phyloP scores from a whole-genome alignment of 305 asterid species.

The Andrographis paniculata region DNA sequence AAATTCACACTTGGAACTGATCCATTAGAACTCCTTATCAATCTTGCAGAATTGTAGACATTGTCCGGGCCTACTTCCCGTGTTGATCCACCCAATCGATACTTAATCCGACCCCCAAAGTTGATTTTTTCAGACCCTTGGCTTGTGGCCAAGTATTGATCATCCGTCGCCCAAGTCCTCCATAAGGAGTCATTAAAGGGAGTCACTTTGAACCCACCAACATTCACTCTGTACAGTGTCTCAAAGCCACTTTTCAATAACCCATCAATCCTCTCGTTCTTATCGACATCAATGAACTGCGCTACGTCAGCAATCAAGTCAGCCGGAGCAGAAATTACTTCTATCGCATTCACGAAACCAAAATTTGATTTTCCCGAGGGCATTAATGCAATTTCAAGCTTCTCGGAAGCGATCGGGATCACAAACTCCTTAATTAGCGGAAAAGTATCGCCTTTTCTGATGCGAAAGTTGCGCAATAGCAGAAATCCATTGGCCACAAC shows the following conservation, averaged over 20 bases:
- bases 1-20: conserved; percentile 39
- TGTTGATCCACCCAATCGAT: conserved; percentile 63
- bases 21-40: conserved; percentile 41
- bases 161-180: conserved; percentile 89
- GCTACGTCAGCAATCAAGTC: conserved; percentile 74
- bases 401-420: conserved; percentile 40
- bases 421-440: conserved; percentile 59
- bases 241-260: conserved; percentile 60
- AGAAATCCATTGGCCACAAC: conserved; percentile 70
- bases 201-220: conserved; percentile 87
- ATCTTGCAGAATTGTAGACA: conserved; percentile 69
- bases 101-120: conserved; percentile 59
- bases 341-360: conserved; percentile 82
- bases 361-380: conserved; percentile 42
- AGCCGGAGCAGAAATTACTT: conserved; percentile 75
- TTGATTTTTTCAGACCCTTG: conserved; percentile 32
- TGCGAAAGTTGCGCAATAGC: conserved; percentile 41
- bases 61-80: conserved; percentile 90
- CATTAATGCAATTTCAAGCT: conserved; percentile 41
- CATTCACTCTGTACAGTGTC: conserved; percentile 64
- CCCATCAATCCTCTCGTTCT: conserved; percentile 46
- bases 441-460: conserved; percentile 11
- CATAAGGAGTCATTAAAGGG: conserved; percentile 90
- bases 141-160: conserved; percentile 27
- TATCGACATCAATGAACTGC: conserved; percentile 32